phyloP scores from a whole-genome alignment of 768 basidiomycete species.

The Lentinula lateritia region DNA sequence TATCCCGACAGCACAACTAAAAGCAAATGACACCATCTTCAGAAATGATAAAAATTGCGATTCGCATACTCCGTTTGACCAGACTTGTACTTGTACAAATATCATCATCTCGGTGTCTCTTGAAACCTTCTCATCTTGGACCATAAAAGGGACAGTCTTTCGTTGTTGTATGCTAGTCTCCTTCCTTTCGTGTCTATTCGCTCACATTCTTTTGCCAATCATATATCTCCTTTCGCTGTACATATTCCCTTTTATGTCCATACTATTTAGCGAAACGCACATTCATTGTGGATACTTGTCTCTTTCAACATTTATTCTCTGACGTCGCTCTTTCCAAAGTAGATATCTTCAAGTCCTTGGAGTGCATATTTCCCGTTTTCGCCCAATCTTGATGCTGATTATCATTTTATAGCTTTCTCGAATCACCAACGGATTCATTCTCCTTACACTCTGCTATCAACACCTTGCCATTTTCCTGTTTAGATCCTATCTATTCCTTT shows the following conservation, averaged over 20 bases:
- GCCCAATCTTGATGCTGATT: not conserved
- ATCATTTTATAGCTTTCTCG: not conserved
- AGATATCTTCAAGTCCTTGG: not conserved
- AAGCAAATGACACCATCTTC: not conserved
- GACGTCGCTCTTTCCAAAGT: not conserved
- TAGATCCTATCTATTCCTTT: not conserved
- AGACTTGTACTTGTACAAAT: not conserved
- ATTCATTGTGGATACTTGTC: not conserved
- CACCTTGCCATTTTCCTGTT: not conserved
- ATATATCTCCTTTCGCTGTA: not conserved
- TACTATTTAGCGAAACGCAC: not conserved
- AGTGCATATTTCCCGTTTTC: not conserved
- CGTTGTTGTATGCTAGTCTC: not conserved
- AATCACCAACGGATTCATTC: not conserved
- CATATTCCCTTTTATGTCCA: not conserved
- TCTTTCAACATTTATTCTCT: not conserved
- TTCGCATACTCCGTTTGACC: not conserved
- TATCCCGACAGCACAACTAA: not conserved
- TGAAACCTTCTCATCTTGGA: not conserved
- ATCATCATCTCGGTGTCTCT: not conserved
- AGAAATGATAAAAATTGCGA: not conserved
- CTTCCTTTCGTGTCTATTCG: not conserved
- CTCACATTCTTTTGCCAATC: not conserved
- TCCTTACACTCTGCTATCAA: not conserved
- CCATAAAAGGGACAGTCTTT: not conserved